Evolutionary conservation across 768 basidiomycete species (phyloP).

Genomic region (Ramaria rubella): DNA sequence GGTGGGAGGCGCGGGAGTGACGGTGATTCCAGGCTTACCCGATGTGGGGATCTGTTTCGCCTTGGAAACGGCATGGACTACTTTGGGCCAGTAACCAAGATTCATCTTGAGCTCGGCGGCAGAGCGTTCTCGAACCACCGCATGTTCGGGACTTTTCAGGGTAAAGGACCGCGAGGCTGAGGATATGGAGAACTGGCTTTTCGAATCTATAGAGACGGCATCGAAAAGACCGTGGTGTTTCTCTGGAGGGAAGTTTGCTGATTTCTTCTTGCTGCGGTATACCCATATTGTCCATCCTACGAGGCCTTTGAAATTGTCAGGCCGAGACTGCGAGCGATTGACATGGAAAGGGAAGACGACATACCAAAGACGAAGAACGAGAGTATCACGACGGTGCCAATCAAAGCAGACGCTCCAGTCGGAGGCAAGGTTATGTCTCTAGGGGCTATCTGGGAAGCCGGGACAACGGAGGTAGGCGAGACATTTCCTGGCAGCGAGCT

Average conservation of each 20-base stretch:
- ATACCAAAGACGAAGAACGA: conserved; percentile 23
- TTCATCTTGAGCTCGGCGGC: background rate
- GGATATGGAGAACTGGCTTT: background rate
- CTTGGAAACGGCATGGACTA: background rate
- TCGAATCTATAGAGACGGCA: background rate
- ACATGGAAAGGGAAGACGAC: background rate
- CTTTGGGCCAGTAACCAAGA: background rate
- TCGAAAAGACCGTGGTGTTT: background rate
- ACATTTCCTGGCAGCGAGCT: background rate
- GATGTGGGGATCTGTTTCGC: background rate
- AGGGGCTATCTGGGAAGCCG: background rate
- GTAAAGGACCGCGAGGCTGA: background rate
- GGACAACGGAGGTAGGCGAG: background rate
- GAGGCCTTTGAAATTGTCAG: conserved; percentile 11
- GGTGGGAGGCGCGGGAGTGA: background rate
- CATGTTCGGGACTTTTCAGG: background rate
- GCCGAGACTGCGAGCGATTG: background rate
- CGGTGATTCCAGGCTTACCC: background rate
- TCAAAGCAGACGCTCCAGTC: conserved; percentile 13
- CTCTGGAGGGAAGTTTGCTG: background rate
- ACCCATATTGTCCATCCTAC: conserved; percentile 4
- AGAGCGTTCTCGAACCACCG: background rate
- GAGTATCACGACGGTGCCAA: conserved; percentile 20
- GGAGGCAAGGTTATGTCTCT: background rate
- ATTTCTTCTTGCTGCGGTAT: conserved; percentile 1